These are phyloP conservation scores for Spirogloea muscicola DNA, from an alignment of 139 green algal genomes.

Conservation along the genomic window DNA sequence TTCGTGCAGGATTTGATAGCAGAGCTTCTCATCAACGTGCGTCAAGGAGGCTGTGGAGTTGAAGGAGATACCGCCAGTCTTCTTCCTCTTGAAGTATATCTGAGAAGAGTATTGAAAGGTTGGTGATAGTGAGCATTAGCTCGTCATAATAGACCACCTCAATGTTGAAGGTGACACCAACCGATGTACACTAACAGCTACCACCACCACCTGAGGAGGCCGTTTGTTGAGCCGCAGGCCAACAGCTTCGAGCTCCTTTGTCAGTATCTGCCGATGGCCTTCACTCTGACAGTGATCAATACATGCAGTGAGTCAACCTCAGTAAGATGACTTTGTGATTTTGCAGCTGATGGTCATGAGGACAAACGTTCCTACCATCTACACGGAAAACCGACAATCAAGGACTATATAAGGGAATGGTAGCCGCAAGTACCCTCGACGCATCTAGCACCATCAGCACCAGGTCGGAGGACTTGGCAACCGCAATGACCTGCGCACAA, in stretches of 20 bases:
- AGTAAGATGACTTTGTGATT: too few species aligned
- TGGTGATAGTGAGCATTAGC: too few species aligned
- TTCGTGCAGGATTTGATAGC: conserved; percentile 81
- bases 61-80: conserved; percentile 89
- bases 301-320: too few species aligned
- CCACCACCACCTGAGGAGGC: conserved; percentile 32
- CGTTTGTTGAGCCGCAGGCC: conserved; percentile 88
- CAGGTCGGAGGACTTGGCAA: conserved; percentile 95
- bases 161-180: too few species aligned
- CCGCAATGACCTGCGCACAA: conserved; percentile 83
- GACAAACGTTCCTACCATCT: too few species aligned
- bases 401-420: too few species aligned
- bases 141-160: too few species aligned
- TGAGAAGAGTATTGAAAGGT: conserved; percentile 15
- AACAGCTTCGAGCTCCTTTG: conserved; percentile 89
- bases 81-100: conserved; percentile 94
- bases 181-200: background rate
- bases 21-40: conserved; percentile 87
- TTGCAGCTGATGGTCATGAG: too few species aligned
- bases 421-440: too few species aligned
- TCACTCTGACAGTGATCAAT: too few species aligned
- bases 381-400: too few species aligned
- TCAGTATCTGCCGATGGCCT: conserved; percentile 89
- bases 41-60: conserved; percentile 77
- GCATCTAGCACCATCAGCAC: conserved; percentile 99